Base-by-base conservation (phyloP, 768 basidiomycete species). In the Mrakia gelida region DNA sequence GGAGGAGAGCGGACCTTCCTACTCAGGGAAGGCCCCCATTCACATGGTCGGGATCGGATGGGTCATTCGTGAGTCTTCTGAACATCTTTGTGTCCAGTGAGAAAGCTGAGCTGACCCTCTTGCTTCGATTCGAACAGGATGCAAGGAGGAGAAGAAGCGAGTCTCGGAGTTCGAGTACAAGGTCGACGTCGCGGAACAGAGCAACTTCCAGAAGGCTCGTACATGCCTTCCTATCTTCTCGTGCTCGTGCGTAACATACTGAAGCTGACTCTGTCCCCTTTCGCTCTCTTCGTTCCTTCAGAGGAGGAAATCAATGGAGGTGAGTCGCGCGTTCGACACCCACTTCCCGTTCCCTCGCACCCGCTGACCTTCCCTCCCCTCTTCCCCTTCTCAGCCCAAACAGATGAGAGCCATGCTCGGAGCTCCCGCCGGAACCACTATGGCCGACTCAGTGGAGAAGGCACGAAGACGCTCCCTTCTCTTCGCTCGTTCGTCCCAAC, bases 271-370 rank as follows among this genome's bases (percentile, higher is more conserved):
- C 7, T 52, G 13, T 21, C 7, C 21, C 7, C 2, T 52, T 13
- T 52, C 18, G 18, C 1, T 52, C 49, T 21, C 15, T 13, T 52
- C 18, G 2, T 52, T 21, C 49, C 18, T 52, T 2, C 49, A 52
- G 81, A 83, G 83, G 45, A 75, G 84, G 59, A 84, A 84, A 73
- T 83, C 83, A 38, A 85, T 85, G 84, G 84, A 85, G 80, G 77
- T 79, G 26, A n/a, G 77, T 83, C 82, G 0, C 79, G 82, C 75
- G 68, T 78, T 21, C 28, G 23, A 28, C 32, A 28, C 18, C 38
- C 68, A 21, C 11, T 9, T 49, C 56, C 16, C 16, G 38, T 80
- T 30, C 80, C 1, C 74, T 18, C 68, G 79, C 21, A 54, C 73
- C 21, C 41, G 73, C 61, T 62, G 74, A 45, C 67, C 16, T 21